Evolutionary conservation across 306 rosid species (phyloP).

Genomic region (Rosa rugosa): DNA sequence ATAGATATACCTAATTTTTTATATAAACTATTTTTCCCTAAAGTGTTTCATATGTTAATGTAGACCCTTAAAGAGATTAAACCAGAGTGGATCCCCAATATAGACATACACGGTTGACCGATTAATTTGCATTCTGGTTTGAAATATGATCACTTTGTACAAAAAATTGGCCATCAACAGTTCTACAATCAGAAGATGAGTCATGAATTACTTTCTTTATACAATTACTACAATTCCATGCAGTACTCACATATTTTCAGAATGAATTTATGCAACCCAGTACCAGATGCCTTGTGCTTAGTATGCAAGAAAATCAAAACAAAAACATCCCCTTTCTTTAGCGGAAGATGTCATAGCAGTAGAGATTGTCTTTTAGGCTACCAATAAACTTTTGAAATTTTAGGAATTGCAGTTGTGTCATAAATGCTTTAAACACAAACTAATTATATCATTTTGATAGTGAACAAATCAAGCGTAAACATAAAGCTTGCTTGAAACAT

Average conservation of each 20-base stretch:
- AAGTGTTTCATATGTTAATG: neutral
- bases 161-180: neutral
- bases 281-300: neutral
- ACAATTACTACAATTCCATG: neutral
- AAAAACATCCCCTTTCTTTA: neutral
- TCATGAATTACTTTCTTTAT: neutral
- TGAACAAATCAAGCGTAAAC: neutral
- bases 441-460: neutral
- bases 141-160: neutral
- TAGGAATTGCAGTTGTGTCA: neutral
- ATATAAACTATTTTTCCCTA: neutral
- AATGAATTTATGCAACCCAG: neutral
- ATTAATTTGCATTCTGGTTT: neutral
- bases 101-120: neutral
- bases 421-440: neutral
- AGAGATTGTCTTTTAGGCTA: neutral
- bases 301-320: neutral
- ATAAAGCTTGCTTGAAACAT: constrained; percentile 4
- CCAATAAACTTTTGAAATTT: neutral
- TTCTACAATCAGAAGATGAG: neutral
- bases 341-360: neutral
- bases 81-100: neutral
- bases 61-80: neutral
- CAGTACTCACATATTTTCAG: neutral
- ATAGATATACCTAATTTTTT: neutral